Base-by-base conservation (phyloP, 2,329 filamentous ascomycete species). In the Herpotrichia juniperi region DNA sequence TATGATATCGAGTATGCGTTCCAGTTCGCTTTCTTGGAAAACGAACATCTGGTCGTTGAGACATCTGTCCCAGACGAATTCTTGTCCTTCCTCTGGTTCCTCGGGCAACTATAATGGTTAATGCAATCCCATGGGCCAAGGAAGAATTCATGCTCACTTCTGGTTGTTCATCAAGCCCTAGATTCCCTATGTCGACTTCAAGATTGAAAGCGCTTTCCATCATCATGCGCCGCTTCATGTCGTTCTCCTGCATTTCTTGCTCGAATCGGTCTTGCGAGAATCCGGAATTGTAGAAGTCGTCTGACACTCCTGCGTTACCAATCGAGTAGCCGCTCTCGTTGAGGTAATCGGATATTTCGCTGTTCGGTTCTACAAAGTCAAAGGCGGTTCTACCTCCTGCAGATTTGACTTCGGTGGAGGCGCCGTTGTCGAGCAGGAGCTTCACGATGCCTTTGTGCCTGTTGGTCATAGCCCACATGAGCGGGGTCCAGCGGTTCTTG, bases 391-490 rank as follows among this genome's bases (percentile, higher is more conserved):
- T 87, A 28, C 94, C 94, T 10, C 91, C 93, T 0, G 91, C 94
- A 1, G 94, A 97, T 72, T 96, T 96, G 62, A 96, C 89, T 66
- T 97, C 93, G 2, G 93, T 89, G n/a, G 93, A 96, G 17, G 94
- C 94, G 14, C 93, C 93, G 66, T 94, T 90, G 71, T 99, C 93
- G 28, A 99, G 83, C 14, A 99, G 79, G 10, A 92, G 81, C 75
- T 97, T 97, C 30, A 93, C 93, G 61, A 99, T 99, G 42, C 87
- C 87, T 76, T 97, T 97, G 76, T 99, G 94, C 51, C 93, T 82
- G 74, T 99, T 99, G 50, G 94, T 99, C 91, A 97, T 97, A 44
- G 94, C 93, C 94, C 94, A 99, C 93, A 99, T 99, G 55, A 99
- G 81, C 12, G 94, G 90, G 66, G 91, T 97, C 94, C 94, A 99